Evolutionary conservation across 1,284 basidiomycete genomes (phyloP), one percentile per base, ranked within the genome.

Genomic region (Coniophora puteana): DNA sequence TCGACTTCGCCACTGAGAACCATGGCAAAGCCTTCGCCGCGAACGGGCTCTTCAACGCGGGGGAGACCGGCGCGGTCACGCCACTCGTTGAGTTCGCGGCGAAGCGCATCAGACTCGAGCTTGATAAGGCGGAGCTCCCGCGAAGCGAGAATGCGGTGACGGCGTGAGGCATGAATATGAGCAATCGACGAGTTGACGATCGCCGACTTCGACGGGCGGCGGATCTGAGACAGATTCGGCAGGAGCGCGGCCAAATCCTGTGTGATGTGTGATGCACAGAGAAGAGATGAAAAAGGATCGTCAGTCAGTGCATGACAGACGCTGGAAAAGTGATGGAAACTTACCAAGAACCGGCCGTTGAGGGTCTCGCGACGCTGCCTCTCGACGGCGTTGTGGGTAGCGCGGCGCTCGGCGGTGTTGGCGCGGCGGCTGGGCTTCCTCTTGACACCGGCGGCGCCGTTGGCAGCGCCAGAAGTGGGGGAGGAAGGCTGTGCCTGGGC

Each of bases 311-410:
- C n/a, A n/a, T n/a, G 30, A 31, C 38, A 38, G 28, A 39, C 30
- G 40, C 17, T 35, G 44, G 14, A 36, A 26, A n/a, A n/a, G n/a
- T n/a, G n/a, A 45, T 53, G 46, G 38, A 35, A 37, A 72, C 80
- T 54, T 56, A 83, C 87, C 54, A 93, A 69, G 71, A 96, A 96
- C 47, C 92, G 79, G 39, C 84, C 77, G 62, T 96, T 96, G 46
- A 96, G 71, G 24, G 89, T 93, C 70, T 96, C 93, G 44, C 93
- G 74, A 39, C 93, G 79, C 55, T 89, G 87, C 44, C 93, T 76
- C 69, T 96, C 93, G 45, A 95, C 90, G 23, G 93, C 93, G 58
- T 97, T 97, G 69, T 96, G 93, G 27, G 89, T 92, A 5, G 91
- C 90, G 36, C 93, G 75, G 61, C 92, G 87, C 63, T 95, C 93